Percentiles rank a stretch among this genome's conserved stretches.
These are phyloP conservation scores for Rubroshorea leprosula DNA, from an alignment of 345 rosid species.

Conservation along the genomic window DNA sequence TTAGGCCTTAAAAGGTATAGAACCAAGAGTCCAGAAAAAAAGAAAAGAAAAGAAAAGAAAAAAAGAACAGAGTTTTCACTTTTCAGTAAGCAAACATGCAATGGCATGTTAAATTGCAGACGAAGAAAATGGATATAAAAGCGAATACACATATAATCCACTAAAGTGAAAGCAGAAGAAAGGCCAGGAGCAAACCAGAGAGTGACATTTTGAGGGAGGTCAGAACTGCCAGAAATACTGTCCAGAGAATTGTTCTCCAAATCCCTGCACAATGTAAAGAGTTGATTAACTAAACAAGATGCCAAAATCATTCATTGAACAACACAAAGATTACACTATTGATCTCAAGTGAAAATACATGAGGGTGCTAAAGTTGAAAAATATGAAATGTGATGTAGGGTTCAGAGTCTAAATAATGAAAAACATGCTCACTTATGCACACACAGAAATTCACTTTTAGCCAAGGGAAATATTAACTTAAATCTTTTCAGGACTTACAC, in stretches of 20 bases:
- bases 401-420: not conserved
- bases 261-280: slow-evolving; percentile 48
- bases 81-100: no score
- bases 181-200: slow-evolving; percentile 54
- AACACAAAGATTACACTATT: no score
- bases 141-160: slow-evolving; percentile 6
- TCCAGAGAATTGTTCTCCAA: slow-evolving; percentile 60
- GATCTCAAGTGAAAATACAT: no score
- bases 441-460: not conserved
- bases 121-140: slow-evolving; percentile 3
- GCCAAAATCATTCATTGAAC: no score
- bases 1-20: no score
- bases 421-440: not conserved
- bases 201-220: slow-evolving; percentile 72
- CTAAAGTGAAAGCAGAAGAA: slow-evolving; percentile 3
- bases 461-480: not conserved
- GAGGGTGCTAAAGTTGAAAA: slow-evolving; percentile 4
- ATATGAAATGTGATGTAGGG: not conserved
- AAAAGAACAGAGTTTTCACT: no score
- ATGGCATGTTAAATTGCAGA: no score
- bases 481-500: slow-evolving; percentile 48
- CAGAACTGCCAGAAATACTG: slow-evolving; percentile 48
- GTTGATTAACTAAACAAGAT: no score
- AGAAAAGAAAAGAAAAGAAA: no score
- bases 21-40: no score